Base-by-base conservation (phyloP, 441 rosid species). In the Erodium moschatum region DNA sequence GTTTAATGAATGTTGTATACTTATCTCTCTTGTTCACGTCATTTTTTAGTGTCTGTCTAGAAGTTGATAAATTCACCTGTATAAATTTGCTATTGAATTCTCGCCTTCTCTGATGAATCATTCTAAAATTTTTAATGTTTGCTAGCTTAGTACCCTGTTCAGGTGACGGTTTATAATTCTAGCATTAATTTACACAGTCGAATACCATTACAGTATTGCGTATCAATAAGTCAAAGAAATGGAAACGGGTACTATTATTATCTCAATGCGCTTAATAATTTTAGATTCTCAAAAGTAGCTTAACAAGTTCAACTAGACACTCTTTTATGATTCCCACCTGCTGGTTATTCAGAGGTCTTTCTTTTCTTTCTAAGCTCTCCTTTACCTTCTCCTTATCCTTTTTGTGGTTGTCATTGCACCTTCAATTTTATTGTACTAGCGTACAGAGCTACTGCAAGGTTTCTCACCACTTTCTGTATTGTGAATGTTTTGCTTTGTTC, bases 171-270 rank as follows among this genome's bases (percentile, higher is more conserved):
- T 54, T 9, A 18, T 19, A 54, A n/a, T 54, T 54, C 20, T 54
- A 54, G 6, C 6, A 54, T 54, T 18, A 21, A 58, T 58, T 8
- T 58, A 58, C 63, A 58, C 29, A 18, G 18, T 19, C 20, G 63
- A 18, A 19, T 58, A 19, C 15, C 24, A 54, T 7, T 58, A 18
- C 20, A 21, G 24, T 19, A 58, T 58, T 58, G 19, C 5, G 21
- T 19, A 58, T 58, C 27, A 58, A 58, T 58, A 40, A 40, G 11
- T 58, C 24, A 58, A 58, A 58, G 63, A 58, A 58, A 58, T 44
- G 50, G 50, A 20, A 58, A 58, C 6, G 29, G 27, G 29, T 11
- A 56, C 62, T 56, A 56, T 58, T 44, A 44, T 44, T 58, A 58
- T 58, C 63, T 2, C 12, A 21, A 4, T 58, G 4, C 63, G 9